Conservation (phyloP, 345 rosid species). For the Sapria himalayana region DNA sequence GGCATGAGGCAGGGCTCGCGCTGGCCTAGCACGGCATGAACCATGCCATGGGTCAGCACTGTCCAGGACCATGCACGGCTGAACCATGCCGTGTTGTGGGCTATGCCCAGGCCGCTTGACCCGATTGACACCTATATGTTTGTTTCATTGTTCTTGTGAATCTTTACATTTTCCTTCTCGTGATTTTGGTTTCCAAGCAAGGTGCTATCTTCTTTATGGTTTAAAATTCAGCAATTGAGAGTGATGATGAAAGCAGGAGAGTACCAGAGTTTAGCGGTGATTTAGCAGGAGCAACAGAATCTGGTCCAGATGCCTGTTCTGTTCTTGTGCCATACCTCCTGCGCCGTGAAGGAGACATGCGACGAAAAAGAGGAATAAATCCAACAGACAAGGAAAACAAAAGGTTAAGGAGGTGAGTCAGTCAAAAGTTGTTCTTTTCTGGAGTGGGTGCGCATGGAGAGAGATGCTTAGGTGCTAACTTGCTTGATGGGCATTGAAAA, state of each 20-base stretch:
- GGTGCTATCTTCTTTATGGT: background rate
- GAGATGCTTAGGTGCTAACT: constrained; percentile 8
- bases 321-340: constrained; percentile 22
- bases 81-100: no score
- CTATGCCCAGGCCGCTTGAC: no score
- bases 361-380: constrained; percentile 61
- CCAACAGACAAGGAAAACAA: constrained; percentile 89
- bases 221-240: constrained; percentile 86
- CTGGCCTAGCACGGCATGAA: no score
- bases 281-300: constrained; percentile 22
- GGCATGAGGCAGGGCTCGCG: no score
- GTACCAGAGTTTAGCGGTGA: constrained; percentile 81
- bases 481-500: background rate
- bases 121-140: no score
- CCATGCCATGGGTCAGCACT: no score
- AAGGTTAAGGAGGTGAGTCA: constrained; percentile 53
- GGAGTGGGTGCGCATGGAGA: background rate
- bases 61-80: no score
- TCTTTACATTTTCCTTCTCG: no score
- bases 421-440: background rate
- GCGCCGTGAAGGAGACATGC: constrained; percentile 35
- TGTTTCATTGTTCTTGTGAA: no score
- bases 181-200: no score
- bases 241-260: constrained; percentile 92
- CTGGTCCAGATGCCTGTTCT: constrained; percentile 25